These are phyloP conservation scores for Fusarium virguliforme DNA, from an alignment of 2,329 filamentous ascomycete species.

Conservation along the genomic window DNA sequence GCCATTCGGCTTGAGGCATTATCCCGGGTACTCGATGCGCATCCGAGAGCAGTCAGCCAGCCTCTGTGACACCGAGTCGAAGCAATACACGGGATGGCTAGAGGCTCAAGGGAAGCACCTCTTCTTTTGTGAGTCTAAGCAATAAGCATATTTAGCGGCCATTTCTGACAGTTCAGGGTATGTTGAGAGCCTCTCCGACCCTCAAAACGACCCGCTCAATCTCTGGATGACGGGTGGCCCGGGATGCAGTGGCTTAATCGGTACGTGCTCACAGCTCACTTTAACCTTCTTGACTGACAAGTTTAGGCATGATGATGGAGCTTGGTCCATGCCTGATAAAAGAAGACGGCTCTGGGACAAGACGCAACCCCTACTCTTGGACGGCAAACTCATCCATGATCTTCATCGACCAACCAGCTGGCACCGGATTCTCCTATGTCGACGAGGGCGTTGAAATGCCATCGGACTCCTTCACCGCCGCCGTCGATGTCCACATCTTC, in stretches of 20 bases:
- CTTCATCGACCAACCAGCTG: conserved; percentile 45
- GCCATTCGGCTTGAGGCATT: neutral
- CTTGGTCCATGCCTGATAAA: conserved; percentile 42
- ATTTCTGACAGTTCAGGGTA: conserved; percentile 23
- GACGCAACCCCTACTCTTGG: conserved; percentile 41
- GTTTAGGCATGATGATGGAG: conserved; percentile 41
- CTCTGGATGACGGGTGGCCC: conserved; percentile 46
- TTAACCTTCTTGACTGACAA: neutral
- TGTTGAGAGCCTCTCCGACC: conserved; percentile 41
- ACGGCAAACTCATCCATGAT: conserved; percentile 45
- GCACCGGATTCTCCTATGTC: conserved; percentile 45
- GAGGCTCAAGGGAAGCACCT: conserved; percentile 39
- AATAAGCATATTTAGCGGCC: neutral
- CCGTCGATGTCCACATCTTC: conserved; percentile 40
- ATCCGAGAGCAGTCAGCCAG: conserved; percentile 37
- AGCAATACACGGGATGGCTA: conserved; percentile 45
- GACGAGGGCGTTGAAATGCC: conserved; percentile 35
- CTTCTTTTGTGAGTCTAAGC: conserved; percentile 32
- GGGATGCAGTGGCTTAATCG: conserved; percentile 28
- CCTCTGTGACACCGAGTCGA: conserved; percentile 41
- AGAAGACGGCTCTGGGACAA: conserved; percentile 29
- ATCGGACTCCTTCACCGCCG: conserved; percentile 39
- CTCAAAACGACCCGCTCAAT: conserved; percentile 33
- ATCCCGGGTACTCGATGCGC: conserved; percentile 37
- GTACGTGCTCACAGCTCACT: neutral